These are phyloP conservation scores for Rhizophagus sp. DNA, from an alignment of 192 early-diverging fungal genomes.

Conservation along the genomic window DNA sequence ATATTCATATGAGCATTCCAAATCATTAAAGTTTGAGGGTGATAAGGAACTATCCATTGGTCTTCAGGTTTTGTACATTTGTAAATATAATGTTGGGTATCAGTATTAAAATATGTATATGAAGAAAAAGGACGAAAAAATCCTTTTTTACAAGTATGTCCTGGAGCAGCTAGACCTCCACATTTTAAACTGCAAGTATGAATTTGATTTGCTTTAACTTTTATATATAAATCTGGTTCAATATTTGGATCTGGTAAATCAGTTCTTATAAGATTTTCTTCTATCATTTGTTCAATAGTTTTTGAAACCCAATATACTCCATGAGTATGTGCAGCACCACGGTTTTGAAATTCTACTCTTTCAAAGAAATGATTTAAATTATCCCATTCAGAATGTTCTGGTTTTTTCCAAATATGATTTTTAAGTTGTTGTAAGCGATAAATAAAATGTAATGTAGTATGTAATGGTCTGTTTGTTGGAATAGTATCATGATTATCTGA, in stretches of 20 bases:
- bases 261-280: not conserved
- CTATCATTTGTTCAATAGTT: not conserved
- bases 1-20: conserved; percentile 14
- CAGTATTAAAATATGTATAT: no score
- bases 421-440: not conserved
- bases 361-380: conserved; percentile 16
- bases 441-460: conserved; percentile 10
- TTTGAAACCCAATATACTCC: not conserved
- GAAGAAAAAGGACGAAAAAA: not conserved
- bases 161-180: not conserved
- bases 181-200: not conserved
- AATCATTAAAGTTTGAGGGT: not conserved
- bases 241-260: not conserved
- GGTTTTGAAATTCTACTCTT: not conserved
- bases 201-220: not conserved
- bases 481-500: conserved; percentile 1
- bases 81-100: not conserved
- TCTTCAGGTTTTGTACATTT: not conserved
- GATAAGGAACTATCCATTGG: conserved; percentile 2
- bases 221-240: conserved; percentile 2
- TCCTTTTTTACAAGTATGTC: not conserved
- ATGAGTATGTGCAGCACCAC: not conserved
- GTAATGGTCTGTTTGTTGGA: conserved; percentile 6
- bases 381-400: not conserved
- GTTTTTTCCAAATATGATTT: not conserved